phyloP scores from a whole-genome alignment of 768 basidiomycete species.

The Lepiota brunneoincarnata region DNA sequence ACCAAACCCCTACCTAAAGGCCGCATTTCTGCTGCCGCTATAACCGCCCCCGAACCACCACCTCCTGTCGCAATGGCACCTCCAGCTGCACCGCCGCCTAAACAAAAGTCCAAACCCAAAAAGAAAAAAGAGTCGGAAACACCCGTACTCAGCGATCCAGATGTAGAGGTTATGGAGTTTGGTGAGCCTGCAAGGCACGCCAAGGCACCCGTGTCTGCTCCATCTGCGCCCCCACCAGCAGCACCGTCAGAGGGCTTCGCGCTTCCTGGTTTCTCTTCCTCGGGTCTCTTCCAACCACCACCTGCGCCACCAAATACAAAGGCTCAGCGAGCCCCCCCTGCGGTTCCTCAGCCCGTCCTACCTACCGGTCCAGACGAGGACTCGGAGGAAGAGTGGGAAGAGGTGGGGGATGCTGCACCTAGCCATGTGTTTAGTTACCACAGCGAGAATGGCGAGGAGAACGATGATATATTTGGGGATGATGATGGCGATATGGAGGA shows the following conservation, averaged over 20 bases:
- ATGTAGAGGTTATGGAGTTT: slow-evolving; percentile 5
- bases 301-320: background rate
- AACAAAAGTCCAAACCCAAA: background rate
- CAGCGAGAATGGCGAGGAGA: slow-evolving; percentile 6
- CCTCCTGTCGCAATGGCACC: slow-evolving; percentile 24
- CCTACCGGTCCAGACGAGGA: slow-evolving; percentile 7
- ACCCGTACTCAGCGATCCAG: background rate
- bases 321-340: background rate
- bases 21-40: slow-evolving; percentile 7
- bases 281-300: slow-evolving; percentile 8
- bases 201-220: background rate
- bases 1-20: slow-evolving; percentile 26
- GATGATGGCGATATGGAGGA: slow-evolving; percentile 11
- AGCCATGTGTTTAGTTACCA: slow-evolving; percentile 8
- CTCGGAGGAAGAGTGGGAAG: slow-evolving; percentile 17
- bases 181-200: slow-evolving; percentile 11
- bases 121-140: slow-evolving; percentile 6
- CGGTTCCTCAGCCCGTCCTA: background rate
- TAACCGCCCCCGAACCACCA: slow-evolving; percentile 16
- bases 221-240: background rate
- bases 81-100: slow-evolving; percentile 29
- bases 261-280: slow-evolving; percentile 10
- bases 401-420: slow-evolving; percentile 9
- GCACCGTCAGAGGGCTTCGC: slow-evolving; percentile 6
- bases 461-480: slow-evolving; percentile 15